Base-by-base conservation (phyloP, 1,284 basidiomycete genomes). In the Cutaneotrichosporon daszewskae region DNA sequence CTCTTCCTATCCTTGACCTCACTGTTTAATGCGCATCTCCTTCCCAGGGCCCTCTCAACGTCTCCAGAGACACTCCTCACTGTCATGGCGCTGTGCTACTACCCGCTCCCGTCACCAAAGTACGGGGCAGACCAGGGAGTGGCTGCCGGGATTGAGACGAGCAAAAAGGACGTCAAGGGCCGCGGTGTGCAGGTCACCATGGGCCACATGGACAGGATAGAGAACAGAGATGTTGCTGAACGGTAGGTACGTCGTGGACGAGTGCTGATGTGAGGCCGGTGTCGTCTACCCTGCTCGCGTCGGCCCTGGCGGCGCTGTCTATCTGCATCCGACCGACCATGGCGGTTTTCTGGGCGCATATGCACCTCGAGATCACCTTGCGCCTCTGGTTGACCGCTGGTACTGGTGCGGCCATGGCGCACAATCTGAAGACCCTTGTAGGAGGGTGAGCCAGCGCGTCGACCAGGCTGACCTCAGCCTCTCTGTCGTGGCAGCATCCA, bases 31-130 rank as follows among this genome's bases (percentile, higher is more conserved):
- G 80, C 80, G 0, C 76, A 94, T 42, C 81, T 88, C 1, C 75
- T 95, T 11, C 85, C 89, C 5, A 79, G 95, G 17, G 88, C 91
- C 0, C 75, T 98, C 28, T 94, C 90, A 13, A 99, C 97, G 64
- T 92, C 90, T 5, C 72, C 90, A 17, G 95, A 99, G 64, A 91
- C 90, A 0, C 81, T 87, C 0, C 69, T 98, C 31, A 87, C 85
- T 0, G 82, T 82, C 0, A 71, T 85, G 27, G 91, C 91, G 0
- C 76, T 96, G 38, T 76, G 75, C 19, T 79, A 79, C 62, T 97
- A 87, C 72, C 91, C 77, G 0, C 67, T 69, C 35, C 47, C 54
- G 9, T n/a, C 18, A 5, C 9, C 24, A 11, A 35, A 24, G 14
- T 16, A n/a, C n/a, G n/a, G n/a, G n/a, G n/a, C n/a, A n/a, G n/a